phyloP scores from a whole-genome alignment of 2,329 filamentous ascomycete genomes.

The Fusarium sulawesiense region DNA sequence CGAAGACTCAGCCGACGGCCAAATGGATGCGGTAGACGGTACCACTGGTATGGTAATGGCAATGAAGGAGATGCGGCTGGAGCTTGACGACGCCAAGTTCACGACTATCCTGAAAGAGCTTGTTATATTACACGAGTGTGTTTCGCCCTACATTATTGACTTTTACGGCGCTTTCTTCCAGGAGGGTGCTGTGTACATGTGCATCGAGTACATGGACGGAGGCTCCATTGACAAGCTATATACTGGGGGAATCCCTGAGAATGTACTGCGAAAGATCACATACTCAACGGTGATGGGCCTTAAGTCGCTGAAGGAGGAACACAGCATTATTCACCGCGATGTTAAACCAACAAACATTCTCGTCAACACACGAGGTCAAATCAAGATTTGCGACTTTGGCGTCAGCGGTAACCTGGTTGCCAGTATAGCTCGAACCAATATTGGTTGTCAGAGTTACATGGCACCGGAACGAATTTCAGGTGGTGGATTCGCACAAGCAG shows the following conservation, averaged over 20 bases:
- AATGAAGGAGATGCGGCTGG: conserved; percentile 98
- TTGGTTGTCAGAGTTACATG: conserved; percentile 99
- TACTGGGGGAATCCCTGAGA: conserved; percentile 87
- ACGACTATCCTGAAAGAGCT: conserved; percentile 97
- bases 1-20: conserved; percentile 47
- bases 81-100: conserved; percentile 97
- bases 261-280: conserved; percentile 88
- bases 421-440: conserved; percentile 98
- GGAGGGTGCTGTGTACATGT: conserved; percentile 98
- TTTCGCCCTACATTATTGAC: conserved; percentile 96
- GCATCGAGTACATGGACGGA: conserved; percentile 99
- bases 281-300: conserved; percentile 90
- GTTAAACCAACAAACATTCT: conserved; percentile 99
- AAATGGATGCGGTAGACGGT: conserved; percentile 48
- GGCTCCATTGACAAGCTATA: conserved; percentile 98
- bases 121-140: conserved; percentile 93
- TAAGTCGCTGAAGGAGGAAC: conserved; percentile 94
- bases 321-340: conserved; percentile 98
- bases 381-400: conserved; percentile 99
- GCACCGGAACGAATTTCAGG: conserved; percentile 94
- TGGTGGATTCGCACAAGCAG: conserved; percentile 78
- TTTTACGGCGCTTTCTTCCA: conserved; percentile 99
- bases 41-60: conserved; percentile 89
- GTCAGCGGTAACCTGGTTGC: conserved; percentile 96
- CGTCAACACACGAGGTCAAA: conserved; percentile 86